Base-by-base conservation (phyloP, 768 basidiomycete genomes). In the Pleurotus pulmonarius region DNA sequence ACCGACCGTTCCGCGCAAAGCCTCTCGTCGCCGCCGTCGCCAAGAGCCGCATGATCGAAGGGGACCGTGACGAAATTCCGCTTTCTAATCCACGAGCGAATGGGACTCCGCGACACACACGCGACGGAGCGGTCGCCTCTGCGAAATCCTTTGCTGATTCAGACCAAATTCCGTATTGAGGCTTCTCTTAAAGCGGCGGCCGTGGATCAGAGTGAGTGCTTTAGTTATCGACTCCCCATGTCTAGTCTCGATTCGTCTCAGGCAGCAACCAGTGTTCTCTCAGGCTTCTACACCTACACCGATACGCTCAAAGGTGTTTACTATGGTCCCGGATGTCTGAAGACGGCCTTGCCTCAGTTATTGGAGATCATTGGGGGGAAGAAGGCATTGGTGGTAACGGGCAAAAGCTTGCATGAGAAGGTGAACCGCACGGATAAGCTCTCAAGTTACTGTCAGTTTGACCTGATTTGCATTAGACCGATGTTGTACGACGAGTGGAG, bases 351-450 rank as follows among this genome's bases (percentile, higher is more conserved):
- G 39, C 87, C 87, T 5, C 80, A 80, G 63, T 69, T 91, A 12
- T 71, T 90, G 57, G 60, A 76, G 20, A 67, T 66, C 7, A 63
- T 91, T 37, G 79, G 78, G 20, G 81, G 75, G 25, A 83, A 76
- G 65, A 88, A 82, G 68, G 90, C 83, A 2, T 67, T 92, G 25
- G 67, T 92, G 54, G 78, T 92, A 46, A 92, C 90, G 2, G 89
- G 90, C 25, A 85, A 72, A 64, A 87, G 81, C 57, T 74, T 92
- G 29, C 70, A 81, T 56, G 71, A 81, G 20, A 90, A 90, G 82
- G 88, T 81, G 18, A 29, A 62, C 20, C 20, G 25, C 46, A 24
- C 24, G 47, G 22, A 22, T 41, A 22, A 44, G 24, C n/a, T 4
- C 16, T 37, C 24, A 20, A 45, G 43, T 46, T 51, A 49, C 49